phyloP scores from a whole-genome alignment of 768 basidiomycete genomes.

The Boletus tomentosulus region DNA sequence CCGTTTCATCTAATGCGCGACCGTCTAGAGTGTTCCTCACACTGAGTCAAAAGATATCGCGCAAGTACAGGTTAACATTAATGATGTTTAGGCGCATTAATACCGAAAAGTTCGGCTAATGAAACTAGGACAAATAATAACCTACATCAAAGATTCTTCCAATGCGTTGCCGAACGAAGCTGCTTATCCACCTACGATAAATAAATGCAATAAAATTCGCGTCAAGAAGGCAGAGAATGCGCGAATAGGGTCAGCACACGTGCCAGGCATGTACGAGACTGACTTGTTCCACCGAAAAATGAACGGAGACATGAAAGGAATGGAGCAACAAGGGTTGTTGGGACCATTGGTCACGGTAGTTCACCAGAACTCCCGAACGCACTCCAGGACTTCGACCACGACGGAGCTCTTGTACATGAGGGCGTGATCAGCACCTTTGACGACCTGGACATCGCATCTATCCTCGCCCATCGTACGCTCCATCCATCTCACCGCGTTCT shows the following conservation, averaged over 20 bases:
- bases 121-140: constrained; percentile 23
- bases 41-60: neutral
- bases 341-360: constrained; percentile 1
- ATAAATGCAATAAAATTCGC: constrained; percentile 15
- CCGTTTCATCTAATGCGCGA: no score
- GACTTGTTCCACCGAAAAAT: constrained; percentile 16
- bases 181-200: constrained; percentile 16
- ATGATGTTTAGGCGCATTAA: constrained; percentile 33
- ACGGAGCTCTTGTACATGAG: constrained; percentile 90
- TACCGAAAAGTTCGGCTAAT: constrained; percentile 18
- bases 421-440: constrained; percentile 86
- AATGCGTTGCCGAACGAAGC: constrained; percentile 15
- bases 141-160: constrained; percentile 30
- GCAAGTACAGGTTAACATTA: constrained; percentile 28
- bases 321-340: constrained; percentile 15
- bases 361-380: constrained; percentile 55
- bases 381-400: constrained; percentile 81
- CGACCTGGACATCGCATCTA: constrained; percentile 73
- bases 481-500: constrained; percentile 91
- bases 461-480: constrained; percentile 76
- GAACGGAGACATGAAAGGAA: constrained; percentile 12
- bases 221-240: constrained; percentile 6
- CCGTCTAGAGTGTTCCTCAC: neutral
- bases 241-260: constrained; percentile 1
- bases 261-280: neutral